These are phyloP conservation scores for Trichocladium uniseriatum DNA, from an alignment of 495 filamentous ascomycete species.

Conservation along the genomic window DNA sequence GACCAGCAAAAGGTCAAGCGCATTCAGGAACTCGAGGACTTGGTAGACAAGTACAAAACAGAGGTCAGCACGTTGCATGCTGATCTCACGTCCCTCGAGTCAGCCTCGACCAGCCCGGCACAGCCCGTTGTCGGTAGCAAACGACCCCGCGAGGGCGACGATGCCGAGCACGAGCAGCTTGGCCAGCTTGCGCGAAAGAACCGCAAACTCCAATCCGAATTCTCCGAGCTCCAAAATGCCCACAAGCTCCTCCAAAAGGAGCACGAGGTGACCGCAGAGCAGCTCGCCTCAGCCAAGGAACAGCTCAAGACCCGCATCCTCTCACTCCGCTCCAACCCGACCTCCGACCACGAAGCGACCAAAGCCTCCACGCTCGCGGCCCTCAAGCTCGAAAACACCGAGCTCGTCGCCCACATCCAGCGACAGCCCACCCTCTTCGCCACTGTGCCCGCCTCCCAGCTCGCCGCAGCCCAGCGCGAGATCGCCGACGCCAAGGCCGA, in stretches of 20 bases:
- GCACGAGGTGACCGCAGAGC: constrained; percentile 57
- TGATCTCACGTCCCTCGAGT: constrained; percentile 58
- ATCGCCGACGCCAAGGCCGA: constrained; percentile 60
- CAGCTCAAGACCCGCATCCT: constrained; percentile 76
- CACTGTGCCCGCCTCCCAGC: constrained; percentile 64
- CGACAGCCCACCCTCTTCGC: constrained; percentile 31
- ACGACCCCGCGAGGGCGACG: constrained; percentile 45
- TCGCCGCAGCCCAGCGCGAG: constrained; percentile 63
- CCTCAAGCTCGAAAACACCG: constrained; percentile 74
- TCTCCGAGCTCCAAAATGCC: constrained; percentile 56
- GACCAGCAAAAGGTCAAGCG: constrained; percentile 68
- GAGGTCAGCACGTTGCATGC: constrained; percentile 67
- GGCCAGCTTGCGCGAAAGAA: constrained; percentile 79
- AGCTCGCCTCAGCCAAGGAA: constrained; percentile 61
- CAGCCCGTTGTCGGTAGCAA: constrained; percentile 43
- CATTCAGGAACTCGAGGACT: constrained; percentile 69
- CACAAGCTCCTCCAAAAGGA: constrained; percentile 62
- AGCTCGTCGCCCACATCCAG: constrained; percentile 69
- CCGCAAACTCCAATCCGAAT: constrained; percentile 70
- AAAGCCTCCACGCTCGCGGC: constrained; percentile 68
- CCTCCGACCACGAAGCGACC: constrained; percentile 67
- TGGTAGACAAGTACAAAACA: constrained; percentile 80
- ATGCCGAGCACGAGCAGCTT: constrained; percentile 62
- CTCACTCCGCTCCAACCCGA: constrained; percentile 82
- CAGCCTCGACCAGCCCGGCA: constrained; percentile 20